Evolutionary conservation across 2,329 filamentous ascomycete genomes (phyloP).

Genomic region (Tolypocladium inflatum): DNA sequence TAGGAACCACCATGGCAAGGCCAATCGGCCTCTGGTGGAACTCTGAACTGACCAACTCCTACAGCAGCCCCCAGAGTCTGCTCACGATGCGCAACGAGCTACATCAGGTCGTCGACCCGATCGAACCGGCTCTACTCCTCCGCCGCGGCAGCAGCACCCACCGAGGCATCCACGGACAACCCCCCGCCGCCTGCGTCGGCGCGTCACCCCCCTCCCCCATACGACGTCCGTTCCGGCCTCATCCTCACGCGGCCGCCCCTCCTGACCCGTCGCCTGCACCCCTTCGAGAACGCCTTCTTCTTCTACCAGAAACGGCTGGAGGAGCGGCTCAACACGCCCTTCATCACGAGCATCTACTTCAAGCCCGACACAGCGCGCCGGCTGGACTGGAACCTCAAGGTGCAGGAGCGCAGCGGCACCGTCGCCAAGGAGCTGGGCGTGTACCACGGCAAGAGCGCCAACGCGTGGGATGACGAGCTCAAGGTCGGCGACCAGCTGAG

Average conservation of each 20-base stretch:
- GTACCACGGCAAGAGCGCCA: slow-evolving; percentile 61
- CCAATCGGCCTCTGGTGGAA: background rate
- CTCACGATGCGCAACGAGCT: slow-evolving; percentile 26
- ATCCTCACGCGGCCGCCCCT: slow-evolving; percentile 83
- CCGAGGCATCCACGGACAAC: slow-evolving; percentile 10
- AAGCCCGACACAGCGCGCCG: slow-evolving; percentile 79
- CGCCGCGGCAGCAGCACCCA: slow-evolving; percentile 10
- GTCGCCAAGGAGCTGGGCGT: slow-evolving; percentile 76
- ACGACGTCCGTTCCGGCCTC: slow-evolving; percentile 54
- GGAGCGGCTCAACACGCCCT: slow-evolving; percentile 80
- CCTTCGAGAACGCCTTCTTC: slow-evolving; percentile 88
- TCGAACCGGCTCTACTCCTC: slow-evolving; percentile 26
- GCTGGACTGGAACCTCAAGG: slow-evolving; percentile 84
- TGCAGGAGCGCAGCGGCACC: slow-evolving; percentile 60
- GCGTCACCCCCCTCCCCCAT: slow-evolving; percentile 17
- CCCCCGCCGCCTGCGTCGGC: slow-evolving; percentile 7
- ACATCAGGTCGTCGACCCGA: slow-evolving; percentile 17
- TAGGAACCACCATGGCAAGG: slow-evolving; percentile 20
- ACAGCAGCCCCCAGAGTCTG: slow-evolving; percentile 22
- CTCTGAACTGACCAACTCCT: slow-evolving; percentile 2
- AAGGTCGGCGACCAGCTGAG: slow-evolving; percentile 62
- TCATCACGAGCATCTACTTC: slow-evolving; percentile 89
- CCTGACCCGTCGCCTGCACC: slow-evolving; percentile 71
- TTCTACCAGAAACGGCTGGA: slow-evolving; percentile 97
- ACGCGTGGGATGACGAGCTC: slow-evolving; percentile 88